A percentile compares a stretch with the other conserved stretches of the same genome.
phyloP scores from a whole-genome alignment of 2,329 filamentous ascomycete species.

The Dactylonectria macrodidyma region DNA sequence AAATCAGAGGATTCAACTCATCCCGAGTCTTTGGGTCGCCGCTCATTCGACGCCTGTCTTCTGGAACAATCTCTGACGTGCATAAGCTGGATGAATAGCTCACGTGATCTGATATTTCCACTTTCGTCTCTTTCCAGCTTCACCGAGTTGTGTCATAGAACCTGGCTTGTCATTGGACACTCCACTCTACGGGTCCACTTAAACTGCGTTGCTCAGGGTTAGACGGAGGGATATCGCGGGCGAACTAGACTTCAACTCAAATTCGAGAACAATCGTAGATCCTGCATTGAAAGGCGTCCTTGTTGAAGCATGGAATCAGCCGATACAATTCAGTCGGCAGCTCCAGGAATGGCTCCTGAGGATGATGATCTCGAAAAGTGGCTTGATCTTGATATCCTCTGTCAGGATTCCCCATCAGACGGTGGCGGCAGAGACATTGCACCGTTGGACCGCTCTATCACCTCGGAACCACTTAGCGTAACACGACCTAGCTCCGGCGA shows the following conservation, averaged over 20 bases:
- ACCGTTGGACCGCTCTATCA: constrained; percentile 30
- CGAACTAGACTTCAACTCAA: constrained; percentile 23
- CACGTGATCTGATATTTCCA: constrained; percentile 29
- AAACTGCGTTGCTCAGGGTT: constrained; percentile 16
- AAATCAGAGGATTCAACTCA: background rate
- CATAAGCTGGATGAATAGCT: constrained; percentile 15
- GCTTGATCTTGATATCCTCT: constrained; percentile 44
- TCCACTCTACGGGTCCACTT: background rate
- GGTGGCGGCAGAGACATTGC: constrained; percentile 28
- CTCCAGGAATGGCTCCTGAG: background rate
- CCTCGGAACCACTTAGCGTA: constrained; percentile 26
- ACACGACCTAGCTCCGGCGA: constrained; percentile 5
- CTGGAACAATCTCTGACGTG: constrained; percentile 24
- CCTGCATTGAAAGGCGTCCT: constrained; percentile 2
- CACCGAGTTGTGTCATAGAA: constrained; percentile 25
- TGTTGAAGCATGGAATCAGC: constrained; percentile 19
- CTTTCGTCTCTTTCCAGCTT: constrained; percentile 31
- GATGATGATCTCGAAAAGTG: constrained; percentile 44
- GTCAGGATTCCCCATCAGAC: constrained; percentile 35
- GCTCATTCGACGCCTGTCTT: constrained; percentile 19
- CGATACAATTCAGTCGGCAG: background rate
- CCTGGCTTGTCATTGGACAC: constrained; percentile 21
- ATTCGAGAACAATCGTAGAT: constrained; percentile 4
- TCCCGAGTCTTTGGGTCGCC: background rate
- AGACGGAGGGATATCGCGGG: background rate